A percentile compares a stretch with the other conserved stretches of the same genome.
Conservation (phyloP, 805 yeast genomes). For the Ogataea haglerorum region DNA sequence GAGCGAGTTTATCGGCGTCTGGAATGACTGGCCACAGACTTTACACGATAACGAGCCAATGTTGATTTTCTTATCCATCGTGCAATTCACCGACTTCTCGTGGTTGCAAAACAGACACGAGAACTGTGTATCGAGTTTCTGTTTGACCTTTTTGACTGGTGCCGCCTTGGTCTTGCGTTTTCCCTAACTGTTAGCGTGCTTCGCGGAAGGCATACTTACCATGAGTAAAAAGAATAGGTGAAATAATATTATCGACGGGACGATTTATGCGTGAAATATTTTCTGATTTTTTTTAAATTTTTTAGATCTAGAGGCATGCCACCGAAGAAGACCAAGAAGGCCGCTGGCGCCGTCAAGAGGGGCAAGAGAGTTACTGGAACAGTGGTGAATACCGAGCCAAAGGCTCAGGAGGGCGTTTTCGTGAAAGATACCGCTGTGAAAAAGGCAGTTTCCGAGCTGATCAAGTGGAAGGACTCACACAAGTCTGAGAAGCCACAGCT, state of each 20-base stretch:
- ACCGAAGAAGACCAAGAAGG: slow-evolving; percentile 20
- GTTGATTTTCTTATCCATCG: slow-evolving; percentile 79
- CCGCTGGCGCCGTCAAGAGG: slow-evolving; percentile 16
- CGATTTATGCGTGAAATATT: slow-evolving; percentile 1
- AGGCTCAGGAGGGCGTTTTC: slow-evolving; percentile 39
- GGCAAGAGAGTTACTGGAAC: slow-evolving; percentile 17
- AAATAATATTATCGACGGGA: slow-evolving; percentile 6
- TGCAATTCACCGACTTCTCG: slow-evolving; percentile 85
- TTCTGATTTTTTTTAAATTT: slow-evolving; percentile 6
- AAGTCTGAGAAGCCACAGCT: slow-evolving; percentile 41
- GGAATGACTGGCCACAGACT: slow-evolving; percentile 92
- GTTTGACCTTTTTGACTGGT: slow-evolving; percentile 76
- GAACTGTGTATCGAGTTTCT: slow-evolving; percentile 75
- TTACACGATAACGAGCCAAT: slow-evolving; percentile 86
- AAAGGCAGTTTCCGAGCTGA: slow-evolving; percentile 64
- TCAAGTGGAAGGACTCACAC: slow-evolving; percentile 48
- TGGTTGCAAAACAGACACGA: slow-evolving; percentile 94
- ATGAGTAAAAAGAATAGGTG: slow-evolving; percentile 1
- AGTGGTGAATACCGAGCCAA: slow-evolving; percentile 32
- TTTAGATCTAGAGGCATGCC: slow-evolving; percentile 17
- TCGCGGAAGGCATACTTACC: slow-evolving; percentile 2
- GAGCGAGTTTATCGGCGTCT: slow-evolving; percentile 76
- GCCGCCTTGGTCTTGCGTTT: slow-evolving; percentile 78
- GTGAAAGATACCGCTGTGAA: slow-evolving; percentile 28
- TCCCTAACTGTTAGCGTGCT: slow-evolving; percentile 24